Evolutionary conservation across 2,329 filamentous ascomycete species (phyloP), one percentile per base, ranked within the genome.

Genomic region (Ophiostoma australiae): DNA sequence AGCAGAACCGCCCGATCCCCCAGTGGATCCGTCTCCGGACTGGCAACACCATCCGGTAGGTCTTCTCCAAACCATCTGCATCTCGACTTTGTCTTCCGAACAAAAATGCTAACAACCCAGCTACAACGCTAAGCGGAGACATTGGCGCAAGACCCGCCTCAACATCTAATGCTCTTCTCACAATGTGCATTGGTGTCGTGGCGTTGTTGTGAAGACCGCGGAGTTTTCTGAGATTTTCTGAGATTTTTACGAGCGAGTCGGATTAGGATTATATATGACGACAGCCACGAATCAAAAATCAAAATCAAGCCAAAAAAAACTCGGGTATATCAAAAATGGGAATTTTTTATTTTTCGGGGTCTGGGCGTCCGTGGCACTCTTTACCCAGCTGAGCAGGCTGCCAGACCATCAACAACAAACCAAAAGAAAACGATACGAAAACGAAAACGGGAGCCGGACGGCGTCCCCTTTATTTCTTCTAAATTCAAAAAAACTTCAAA

Each of bases 111-210:
- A 39, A 69, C 68, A 65, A 23, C 27, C 48, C 48, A 99, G 95
- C 87, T 99, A 99, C 91, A 99, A 99, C 88, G 94, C 95, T 81
- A 99, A 99, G 92, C 89, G 95, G 85, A 92, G 95, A 86, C 95
- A 99, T 84, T 99, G 95, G 95, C 93, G 95, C 88, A 99, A 99
- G 94, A 98, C 95, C 82, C 91, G 93, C 83, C 93, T 99, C 86
- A 93, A 93, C 82, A 96, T 99, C 88, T 99, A 95, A 88, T 84
- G 82, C 71, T 31, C n/a, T 58, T 33, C 23, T 6, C n/a, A 10
- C 7, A 23, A 20, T 58, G 20, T 58, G 39, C 67, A 69, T 67
- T 44, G 69, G 61, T 72, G 37, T 69, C 35, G 70, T 52, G 58
- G 72, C 17, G 70, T 17, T 70, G 61, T 68, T 69, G 70, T 48